A percentile compares a stretch with the other conserved stretches of the same genome.
phyloP scores from a whole-genome alignment of 768 basidiomycete genomes.

The Termitomyces sp. region DNA sequence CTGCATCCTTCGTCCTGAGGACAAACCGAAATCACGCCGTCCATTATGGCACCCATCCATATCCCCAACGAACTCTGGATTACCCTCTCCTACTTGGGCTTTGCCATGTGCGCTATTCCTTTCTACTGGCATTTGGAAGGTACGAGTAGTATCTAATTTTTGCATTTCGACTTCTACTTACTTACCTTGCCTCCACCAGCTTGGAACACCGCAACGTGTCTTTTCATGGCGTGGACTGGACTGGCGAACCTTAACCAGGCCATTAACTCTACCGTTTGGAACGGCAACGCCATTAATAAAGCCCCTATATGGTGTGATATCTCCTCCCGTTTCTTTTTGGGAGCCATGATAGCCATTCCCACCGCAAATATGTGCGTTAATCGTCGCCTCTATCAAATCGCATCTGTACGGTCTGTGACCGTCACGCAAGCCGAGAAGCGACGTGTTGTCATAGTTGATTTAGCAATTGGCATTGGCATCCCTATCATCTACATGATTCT shows the following conservation, averaged over 20 bases:
- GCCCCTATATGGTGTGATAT: conserved; percentile 67
- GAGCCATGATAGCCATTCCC: conserved; percentile 41
- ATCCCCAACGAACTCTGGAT: conserved; percentile 39
- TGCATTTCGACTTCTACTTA: neutral
- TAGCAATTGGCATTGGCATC: conserved; percentile 48
- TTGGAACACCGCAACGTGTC: conserved; percentile 45
- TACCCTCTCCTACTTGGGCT: conserved; percentile 51
- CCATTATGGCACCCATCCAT: conserved; percentile 15
- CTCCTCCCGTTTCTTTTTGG: conserved; percentile 41
- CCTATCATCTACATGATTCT: conserved; percentile 34
- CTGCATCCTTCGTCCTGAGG: conserved; percentile 13
- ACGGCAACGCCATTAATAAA: conserved; percentile 45
- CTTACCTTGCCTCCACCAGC: neutral
- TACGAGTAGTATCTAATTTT: conserved; percentile 8
- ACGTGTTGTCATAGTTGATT: conserved; percentile 43
- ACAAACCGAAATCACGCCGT: conserved; percentile 6
- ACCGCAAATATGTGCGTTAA: conserved; percentile 54
- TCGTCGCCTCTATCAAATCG: conserved; percentile 59
- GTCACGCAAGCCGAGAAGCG: conserved; percentile 43
- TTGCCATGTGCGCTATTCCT: conserved; percentile 54
- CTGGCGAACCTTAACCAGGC: conserved; percentile 51
- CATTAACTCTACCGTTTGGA: conserved; percentile 71
- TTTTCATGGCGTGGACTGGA: conserved; percentile 67
- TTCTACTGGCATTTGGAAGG: conserved; percentile 68
- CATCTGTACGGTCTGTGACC: conserved; percentile 44